Base-by-base conservation (phyloP, 768 basidiomycete species). In the Rhodotorula toruloides region DNA sequence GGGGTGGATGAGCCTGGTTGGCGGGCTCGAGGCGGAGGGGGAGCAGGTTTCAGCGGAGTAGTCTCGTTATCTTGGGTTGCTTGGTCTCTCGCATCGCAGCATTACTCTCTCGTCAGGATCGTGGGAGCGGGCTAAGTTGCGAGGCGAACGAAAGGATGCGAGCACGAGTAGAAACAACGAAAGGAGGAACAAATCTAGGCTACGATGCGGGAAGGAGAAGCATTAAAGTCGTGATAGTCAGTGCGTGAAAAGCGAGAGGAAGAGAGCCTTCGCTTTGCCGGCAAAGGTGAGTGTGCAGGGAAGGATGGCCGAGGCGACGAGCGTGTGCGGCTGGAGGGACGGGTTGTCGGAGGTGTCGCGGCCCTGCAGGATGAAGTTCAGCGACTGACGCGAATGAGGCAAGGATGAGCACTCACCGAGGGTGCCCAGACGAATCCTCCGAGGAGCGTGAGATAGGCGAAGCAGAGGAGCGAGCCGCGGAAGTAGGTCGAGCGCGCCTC, bases 401-500 rank as follows among this genome's bases (percentile, higher is more conserved):
- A 39, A 42, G 21, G 34, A 25, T 31, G 22, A 48, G 21, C 4
- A 58, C 55, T 31, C 19, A 61, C 60, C 12, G 10, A 22, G 0
- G 70, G 70, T 0, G 70, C 65, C n/a, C 58, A 67, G 1, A 61
- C 63, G 81, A 98, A 99, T 29, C 96, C 96, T 37, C 90, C 84
- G 42, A 84, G 78, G 40, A 99, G 85, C 52, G 97, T 93, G 53
- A 98, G 81, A 77, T 99, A 99, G 90, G 92, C 92, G 55, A 98
- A 81, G 60, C 97, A 87, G 52, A 99, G 85, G 65, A 96, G 96
- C 72, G 89, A 91, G 53, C 96, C 96, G 72, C 96, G 86, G 76
- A 97, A 91, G 77, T 99, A 99, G 79, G 98, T 98, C 73, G 43
- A 50, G 47, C 54, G 61, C 3, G 72, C 61, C 79, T 99, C 96